Evolutionary conservation across 768 basidiomycete species (phyloP), one percentile per base, ranked within the genome.

Genomic region (Gloeostereum incarnatum): DNA sequence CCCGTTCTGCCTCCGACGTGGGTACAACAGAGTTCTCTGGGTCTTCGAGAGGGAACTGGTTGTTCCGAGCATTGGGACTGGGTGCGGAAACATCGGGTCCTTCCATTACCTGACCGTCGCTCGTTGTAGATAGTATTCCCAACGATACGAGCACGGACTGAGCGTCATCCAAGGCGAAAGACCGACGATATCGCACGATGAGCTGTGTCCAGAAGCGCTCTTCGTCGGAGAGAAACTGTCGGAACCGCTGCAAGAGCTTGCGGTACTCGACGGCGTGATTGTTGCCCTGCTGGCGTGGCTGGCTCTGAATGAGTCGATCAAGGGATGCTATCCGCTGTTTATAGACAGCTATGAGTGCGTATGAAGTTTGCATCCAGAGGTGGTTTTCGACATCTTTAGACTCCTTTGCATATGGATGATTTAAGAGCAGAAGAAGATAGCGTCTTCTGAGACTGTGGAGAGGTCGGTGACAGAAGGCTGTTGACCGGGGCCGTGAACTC

Each of bases 291-390:
- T 59, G 48, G 47, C 56, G 65, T 46, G 47, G 63, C 45, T 57
- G 57, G 24, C 58, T 64, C 45, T 71, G 69, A 25, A 72, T 57
- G 11, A 61, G 58, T 27, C 68, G 74, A 61, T 91, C 87, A 38
- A 89, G 69, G 0, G 65, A 56, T 29, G 75, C 59, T 50, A 93
- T 74, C 33, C 69, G 75, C 45, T 81, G 72, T 56, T 92, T 91
- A 68, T 89, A 93, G 17, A 72, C 67, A 11, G 81, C 64, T 45
- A 94, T 94, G 60, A 90, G 76, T 26, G 75, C 69, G 59, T 94
- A 86, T 25, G 87, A 85, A 0, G 91, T 93, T 53, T 89, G 83
- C 77, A 91, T 87, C 90, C 91, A 94, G 6, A 94, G 71, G 46
- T 84, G 79, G 21, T 73, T 84, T 53, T 91, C 85, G 29, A 75